phyloP scores from a whole-genome alignment of 148 eudicot genomes.

The Cornus controversa region DNA sequence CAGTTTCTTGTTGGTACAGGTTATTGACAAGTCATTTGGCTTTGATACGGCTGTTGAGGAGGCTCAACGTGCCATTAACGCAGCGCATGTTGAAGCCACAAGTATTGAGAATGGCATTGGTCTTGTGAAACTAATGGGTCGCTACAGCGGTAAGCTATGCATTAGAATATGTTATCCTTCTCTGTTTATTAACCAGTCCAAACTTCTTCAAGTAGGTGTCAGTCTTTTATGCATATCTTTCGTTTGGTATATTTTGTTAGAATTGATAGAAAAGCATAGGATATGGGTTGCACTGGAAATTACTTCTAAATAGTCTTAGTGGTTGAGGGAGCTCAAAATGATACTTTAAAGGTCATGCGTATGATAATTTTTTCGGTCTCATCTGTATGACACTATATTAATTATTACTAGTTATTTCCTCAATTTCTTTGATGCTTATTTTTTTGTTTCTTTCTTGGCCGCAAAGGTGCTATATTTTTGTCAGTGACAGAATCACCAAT shows the following conservation, averaged over 20 bases:
- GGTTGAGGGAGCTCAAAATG: neutral
- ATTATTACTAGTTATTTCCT: neutral
- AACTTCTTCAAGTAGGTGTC: neutral
- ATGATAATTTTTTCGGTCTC: too few relatives aligned
- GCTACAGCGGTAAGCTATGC: slow-evolving; percentile 16
- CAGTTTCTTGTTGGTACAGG: slow-evolving; percentile 3
- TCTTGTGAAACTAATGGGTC: slow-evolving; percentile 26
- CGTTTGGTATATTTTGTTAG: neutral
- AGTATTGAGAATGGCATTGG: slow-evolving; percentile 23
- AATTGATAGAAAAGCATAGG: neutral
- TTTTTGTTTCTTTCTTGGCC: neutral
- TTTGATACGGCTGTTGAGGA: slow-evolving; percentile 33
- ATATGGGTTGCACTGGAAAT: neutral
- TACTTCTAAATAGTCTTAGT: neutral
- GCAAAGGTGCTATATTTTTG: neutral
- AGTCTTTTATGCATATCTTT: neutral
- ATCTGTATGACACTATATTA: too few relatives aligned
- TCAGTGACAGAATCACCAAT: neutral
- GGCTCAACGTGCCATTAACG: slow-evolving; percentile 29
- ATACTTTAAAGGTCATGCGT: too few relatives aligned
- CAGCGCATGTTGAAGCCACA: slow-evolving; percentile 25
- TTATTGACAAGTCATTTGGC: slow-evolving; percentile 26
- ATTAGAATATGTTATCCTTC: neutral
- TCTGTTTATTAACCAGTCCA: neutral
- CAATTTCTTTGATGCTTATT: neutral